These are phyloP conservation scores for Colletotrichum noveboracense DNA, from an alignment of 2,329 filamentous ascomycete species.

Conservation along the genomic window DNA sequence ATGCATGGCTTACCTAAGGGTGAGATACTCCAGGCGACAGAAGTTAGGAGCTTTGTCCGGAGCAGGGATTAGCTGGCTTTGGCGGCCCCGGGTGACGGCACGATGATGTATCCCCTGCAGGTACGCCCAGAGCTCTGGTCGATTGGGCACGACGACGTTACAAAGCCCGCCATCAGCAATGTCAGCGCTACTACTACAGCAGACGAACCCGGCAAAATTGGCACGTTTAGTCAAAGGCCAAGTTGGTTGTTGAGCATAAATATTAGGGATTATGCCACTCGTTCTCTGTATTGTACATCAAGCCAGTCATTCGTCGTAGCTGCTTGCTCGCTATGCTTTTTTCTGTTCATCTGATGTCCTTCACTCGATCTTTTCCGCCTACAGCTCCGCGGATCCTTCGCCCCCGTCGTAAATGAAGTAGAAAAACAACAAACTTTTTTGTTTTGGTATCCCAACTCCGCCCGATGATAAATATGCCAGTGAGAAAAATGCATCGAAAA, in stretches of 20 bases:
- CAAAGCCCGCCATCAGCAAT: background rate
- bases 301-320: constrained; percentile 1
- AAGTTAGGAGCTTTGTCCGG: constrained; percentile 9
- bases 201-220: background rate
- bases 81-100: background rate
- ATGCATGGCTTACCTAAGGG: constrained; percentile 12
- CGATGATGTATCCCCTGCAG: constrained; percentile 22
- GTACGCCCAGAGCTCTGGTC: constrained; percentile 1
- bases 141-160: background rate
- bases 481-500: background rate
- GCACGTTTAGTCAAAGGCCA: background rate
- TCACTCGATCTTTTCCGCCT: background rate
- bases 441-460: constrained; percentile 19
- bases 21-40: background rate
- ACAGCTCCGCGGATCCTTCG: constrained; percentile 1
- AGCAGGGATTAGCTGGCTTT: constrained; percentile 3
- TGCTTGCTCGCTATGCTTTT: background rate
- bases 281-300: constrained; percentile 4
- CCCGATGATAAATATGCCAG: background rate
- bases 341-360: background rate
- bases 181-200: too few species aligned
- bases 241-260: background rate
- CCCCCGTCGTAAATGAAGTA: background rate
- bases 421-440: constrained; percentile 3
- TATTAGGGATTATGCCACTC: background rate